Percentiles rank a stretch among this genome's conserved stretches.
phyloP scores from a whole-genome alignment of 163 green algal genomes.

The Picocystis sp. region DNA sequence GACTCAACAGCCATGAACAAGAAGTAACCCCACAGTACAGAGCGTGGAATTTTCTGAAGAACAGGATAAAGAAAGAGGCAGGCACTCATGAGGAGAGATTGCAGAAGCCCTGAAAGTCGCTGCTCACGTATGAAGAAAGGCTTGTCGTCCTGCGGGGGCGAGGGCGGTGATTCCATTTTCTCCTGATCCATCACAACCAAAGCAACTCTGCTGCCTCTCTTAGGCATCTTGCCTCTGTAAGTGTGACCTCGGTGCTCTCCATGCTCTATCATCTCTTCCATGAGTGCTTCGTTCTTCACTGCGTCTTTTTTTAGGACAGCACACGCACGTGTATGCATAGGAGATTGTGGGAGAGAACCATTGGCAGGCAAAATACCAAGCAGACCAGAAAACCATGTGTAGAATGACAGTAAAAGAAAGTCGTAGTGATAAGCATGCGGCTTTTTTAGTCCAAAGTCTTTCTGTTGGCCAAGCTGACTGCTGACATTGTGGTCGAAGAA shows the following conservation, averaged over 20 bases:
- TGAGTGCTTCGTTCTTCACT: constrained; percentile 2
- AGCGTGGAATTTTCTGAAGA: constrained; percentile 37
- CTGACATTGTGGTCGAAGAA: constrained; percentile 78
- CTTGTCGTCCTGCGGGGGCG: constrained; percentile 5
- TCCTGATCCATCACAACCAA: not conserved
- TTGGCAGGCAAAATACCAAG: constrained; percentile 70
- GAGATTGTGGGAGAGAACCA: constrained; percentile 62
- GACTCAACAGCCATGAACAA: constrained; percentile 57
- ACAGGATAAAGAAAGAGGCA: constrained; percentile 42
- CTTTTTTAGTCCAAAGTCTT: constrained; percentile 52
- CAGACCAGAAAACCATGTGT: constrained; percentile 49
- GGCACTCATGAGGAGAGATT: constrained; percentile 39
- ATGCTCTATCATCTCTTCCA: constrained; percentile 11
- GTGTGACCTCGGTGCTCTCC: not conserved
- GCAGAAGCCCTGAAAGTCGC: constrained; percentile 44
- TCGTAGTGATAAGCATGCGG: constrained; percentile 58
- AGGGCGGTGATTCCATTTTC: not conserved
- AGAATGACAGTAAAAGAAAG: constrained; percentile 34
- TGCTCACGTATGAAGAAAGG: constrained; percentile 34
- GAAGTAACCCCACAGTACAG: constrained; percentile 65
- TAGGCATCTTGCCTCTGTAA: constrained; percentile 1
- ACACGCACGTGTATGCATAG: constrained; percentile 58
- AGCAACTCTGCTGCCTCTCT: not conserved
- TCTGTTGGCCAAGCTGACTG: constrained; percentile 54
- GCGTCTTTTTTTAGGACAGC: constrained; percentile 15